phyloP scores from a whole-genome alignment of 495 filamentous ascomycete genomes.

The Entonaema liquescens region DNA sequence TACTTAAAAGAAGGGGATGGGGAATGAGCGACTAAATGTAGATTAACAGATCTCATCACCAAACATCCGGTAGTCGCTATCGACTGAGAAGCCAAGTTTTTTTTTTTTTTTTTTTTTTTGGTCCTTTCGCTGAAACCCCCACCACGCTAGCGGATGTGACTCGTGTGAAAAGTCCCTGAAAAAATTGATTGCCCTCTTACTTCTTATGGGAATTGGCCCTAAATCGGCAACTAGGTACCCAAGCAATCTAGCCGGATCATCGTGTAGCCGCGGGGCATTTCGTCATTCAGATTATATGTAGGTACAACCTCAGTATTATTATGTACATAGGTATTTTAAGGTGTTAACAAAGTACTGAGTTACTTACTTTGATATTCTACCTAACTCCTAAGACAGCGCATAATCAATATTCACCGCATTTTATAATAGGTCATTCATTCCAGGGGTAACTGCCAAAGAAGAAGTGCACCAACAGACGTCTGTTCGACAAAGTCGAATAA shows the following conservation, averaged over 20 bases:
- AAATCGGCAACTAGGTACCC: slow-evolving; percentile 5
- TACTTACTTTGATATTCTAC: background rate
- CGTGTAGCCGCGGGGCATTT: slow-evolving; percentile 31
- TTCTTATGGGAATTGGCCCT: slow-evolving; percentile 19
- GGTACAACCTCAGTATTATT: background rate
- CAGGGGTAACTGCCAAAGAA: background rate
- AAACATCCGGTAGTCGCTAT: slow-evolving; percentile 11
- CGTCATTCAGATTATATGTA: slow-evolving; percentile 27
- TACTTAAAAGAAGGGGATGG: slow-evolving; percentile 15
- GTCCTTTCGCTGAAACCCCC: slow-evolving; percentile 7
- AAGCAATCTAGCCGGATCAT: slow-evolving; percentile 26
- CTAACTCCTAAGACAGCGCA: background rate
- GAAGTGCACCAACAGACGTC: background rate
- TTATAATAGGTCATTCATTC: background rate
- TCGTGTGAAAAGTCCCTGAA: slow-evolving; percentile 13
- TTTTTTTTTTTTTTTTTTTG: slow-evolving; percentile 19
- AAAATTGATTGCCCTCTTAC: slow-evolving; percentile 43
- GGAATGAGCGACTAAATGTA: slow-evolving; percentile 31
- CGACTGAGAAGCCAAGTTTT: slow-evolving; percentile 21
- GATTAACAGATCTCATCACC: slow-evolving; percentile 21
- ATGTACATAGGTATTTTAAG: background rate
- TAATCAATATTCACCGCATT: background rate
- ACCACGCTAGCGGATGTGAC: slow-evolving; percentile 15
- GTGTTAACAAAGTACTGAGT: background rate
- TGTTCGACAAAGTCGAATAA: slow-evolving; percentile 19